These are phyloP conservation scores for Carex littledalei DNA, from an alignment of 176 grass and related monocot genomes.

Conservation along the genomic window DNA sequence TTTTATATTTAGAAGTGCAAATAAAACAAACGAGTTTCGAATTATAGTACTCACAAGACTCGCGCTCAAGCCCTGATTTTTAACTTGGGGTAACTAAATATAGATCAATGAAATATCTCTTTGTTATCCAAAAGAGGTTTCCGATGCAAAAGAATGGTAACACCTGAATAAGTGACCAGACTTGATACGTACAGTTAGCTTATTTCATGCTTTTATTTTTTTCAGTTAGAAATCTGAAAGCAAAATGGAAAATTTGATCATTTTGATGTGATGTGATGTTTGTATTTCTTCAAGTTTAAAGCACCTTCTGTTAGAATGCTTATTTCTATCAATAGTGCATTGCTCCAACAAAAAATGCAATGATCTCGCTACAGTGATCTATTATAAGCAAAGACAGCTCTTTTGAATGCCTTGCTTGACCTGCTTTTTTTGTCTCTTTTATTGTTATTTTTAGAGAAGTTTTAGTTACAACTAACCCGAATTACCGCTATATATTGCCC, in stretches of 20 bases:
- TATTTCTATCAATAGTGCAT: conserved; percentile 21
- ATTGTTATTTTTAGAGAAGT: conserved; percentile 15
- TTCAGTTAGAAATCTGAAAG: background rate
- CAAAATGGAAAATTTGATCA: background rate
- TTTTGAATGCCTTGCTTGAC: background rate
- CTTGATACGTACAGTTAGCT: background rate
- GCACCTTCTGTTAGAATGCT: background rate
- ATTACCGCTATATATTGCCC: background rate
- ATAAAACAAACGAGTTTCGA: background rate
- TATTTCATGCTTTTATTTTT: background rate
- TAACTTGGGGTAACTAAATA: background rate
- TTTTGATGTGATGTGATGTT: background rate
- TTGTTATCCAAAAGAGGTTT: conserved; percentile 6
- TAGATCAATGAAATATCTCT: background rate
- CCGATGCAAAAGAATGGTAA: background rate
- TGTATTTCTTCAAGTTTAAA: background rate
- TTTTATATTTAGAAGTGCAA: background rate
- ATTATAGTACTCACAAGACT: background rate
- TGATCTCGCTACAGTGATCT: background rate
- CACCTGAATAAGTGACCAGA: background rate
- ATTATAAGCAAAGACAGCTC: conserved; percentile 17
- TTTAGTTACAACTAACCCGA: conserved; percentile 1
- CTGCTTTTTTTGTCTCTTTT: background rate
- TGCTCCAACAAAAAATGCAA: conserved; percentile 9
- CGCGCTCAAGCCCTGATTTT: background rate